Conservation (phyloP, 2,329 filamentous ascomycete species). For the Botrytis fabae region DNA sequence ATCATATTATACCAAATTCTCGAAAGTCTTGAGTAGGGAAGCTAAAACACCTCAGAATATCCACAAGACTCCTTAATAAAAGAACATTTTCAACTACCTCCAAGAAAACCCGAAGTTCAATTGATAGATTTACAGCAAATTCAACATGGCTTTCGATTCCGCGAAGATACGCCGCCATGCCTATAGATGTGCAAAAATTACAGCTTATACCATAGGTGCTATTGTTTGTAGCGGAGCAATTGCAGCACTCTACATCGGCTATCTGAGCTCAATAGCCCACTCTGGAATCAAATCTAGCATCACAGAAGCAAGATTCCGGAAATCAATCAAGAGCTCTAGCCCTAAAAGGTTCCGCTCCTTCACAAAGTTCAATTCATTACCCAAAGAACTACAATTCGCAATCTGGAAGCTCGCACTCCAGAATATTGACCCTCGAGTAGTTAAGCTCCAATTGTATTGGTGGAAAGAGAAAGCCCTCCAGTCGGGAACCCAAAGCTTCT, state of each 20-base stretch:
- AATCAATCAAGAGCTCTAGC: neutral
- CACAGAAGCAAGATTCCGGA: neutral
- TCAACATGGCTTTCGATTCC: neutral
- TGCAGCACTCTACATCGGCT: fast-evolving
- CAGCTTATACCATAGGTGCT: neutral
- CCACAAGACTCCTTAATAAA: neutral
- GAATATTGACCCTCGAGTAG: neutral
- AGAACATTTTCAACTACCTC: too few species aligned
- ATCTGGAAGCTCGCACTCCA: neutral
- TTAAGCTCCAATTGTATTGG: neutral
- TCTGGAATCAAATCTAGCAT: neutral
- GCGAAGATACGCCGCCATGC: neutral
- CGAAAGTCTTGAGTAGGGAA: too few species aligned
- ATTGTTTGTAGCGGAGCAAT: neutral
- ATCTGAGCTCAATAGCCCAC: neutral
- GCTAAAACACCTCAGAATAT: neutral
- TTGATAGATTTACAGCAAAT: neutral
- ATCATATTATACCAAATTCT: too few species aligned
- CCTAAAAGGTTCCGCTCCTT: neutral
- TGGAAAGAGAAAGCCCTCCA: neutral
- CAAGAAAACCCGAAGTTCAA: neutral
- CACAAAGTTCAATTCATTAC: neutral
- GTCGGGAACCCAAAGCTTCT: too few species aligned
- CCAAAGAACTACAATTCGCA: neutral
- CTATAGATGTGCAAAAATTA: neutral